A percentile compares a stretch with the other conserved stretches of the same genome.
Conservation (phyloP, 257 asterid genomes). For the Solanum chmielewskii region DNA sequence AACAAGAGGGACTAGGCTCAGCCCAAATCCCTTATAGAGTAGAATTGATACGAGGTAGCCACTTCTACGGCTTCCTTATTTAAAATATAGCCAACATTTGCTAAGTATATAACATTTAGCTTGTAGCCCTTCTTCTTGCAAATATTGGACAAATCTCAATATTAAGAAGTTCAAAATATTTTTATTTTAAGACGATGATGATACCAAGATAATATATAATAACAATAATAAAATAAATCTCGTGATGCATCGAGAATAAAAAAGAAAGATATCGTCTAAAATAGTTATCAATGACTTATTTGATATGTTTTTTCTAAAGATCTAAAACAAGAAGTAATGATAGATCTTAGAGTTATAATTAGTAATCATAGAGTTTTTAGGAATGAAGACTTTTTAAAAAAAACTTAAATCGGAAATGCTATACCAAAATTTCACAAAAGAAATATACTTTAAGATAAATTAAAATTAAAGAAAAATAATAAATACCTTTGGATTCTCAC, state of each 20-base stretch:
- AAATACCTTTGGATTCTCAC: neutral
- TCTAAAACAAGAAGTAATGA: neutral
- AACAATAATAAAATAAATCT: neutral
- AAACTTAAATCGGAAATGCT: no score
- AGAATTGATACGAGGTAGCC: neutral
- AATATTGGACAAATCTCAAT: neutral
- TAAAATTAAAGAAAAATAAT: neutral
- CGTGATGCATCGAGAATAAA: neutral
- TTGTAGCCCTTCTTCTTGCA: neutral
- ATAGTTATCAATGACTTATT: no score
- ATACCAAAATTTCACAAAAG: no score
- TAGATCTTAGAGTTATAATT: neutral
- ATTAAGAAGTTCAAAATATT: neutral
- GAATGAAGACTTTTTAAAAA: no score
- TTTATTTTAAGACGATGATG: no score
- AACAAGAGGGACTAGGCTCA: neutral
- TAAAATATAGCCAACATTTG: neutral
- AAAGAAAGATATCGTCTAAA: neutral
- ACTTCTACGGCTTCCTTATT: neutral
- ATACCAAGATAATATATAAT: no score
- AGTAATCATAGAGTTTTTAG: neutral
- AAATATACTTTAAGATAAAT: neutral
- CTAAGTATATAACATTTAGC: neutral
- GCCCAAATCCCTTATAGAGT: neutral
- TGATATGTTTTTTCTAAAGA: neutral